A percentile compares a stretch with the other conserved stretches of the same genome.
Conservation (phyloP, 805 yeast species). For the Wickerhamiella azymoides region DNA sequence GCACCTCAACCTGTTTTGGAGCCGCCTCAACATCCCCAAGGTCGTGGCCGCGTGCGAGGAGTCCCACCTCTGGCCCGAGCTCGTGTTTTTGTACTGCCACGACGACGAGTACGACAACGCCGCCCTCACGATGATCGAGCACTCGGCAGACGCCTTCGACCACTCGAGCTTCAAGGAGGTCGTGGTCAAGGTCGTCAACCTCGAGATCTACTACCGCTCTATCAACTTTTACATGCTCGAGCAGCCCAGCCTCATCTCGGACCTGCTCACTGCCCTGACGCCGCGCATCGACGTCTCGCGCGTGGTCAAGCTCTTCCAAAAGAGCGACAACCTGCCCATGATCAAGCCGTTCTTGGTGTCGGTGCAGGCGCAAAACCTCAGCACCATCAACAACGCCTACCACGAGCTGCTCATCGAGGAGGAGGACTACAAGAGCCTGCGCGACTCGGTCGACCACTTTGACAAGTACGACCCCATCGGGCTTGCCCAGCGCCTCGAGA, state of each 20-base stretch:
- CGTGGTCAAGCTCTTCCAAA: slow-evolving; percentile 86
- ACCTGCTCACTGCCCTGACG: slow-evolving; percentile 66
- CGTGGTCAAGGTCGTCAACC: slow-evolving; percentile 83
- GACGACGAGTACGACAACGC: slow-evolving; percentile 99
- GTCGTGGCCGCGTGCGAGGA: slow-evolving; percentile 86
- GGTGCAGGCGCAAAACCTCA: slow-evolving; percentile 78
- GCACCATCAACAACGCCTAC: slow-evolving; percentile 87
- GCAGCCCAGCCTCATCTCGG: slow-evolving; percentile 83
- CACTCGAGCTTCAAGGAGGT: slow-evolving; percentile 91
- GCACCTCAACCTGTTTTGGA: slow-evolving; percentile 95
- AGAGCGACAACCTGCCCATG: slow-evolving; percentile 90
- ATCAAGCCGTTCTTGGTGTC: slow-evolving; percentile 89
- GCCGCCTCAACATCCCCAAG: slow-evolving; percentile 94
- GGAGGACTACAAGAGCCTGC: slow-evolving; percentile 83
- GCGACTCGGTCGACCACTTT: slow-evolving; percentile 73
- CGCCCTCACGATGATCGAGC: slow-evolving; percentile 90
- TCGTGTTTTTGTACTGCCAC: slow-evolving; percentile 91
- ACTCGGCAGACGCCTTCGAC: slow-evolving; percentile 82
- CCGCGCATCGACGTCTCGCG: slow-evolving; percentile 89
- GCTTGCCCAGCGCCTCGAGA: slow-evolving; percentile 83
- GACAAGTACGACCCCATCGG: slow-evolving; percentile 89
- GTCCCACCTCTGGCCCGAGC: slow-evolving; percentile 92
- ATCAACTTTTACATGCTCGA: slow-evolving; percentile 85
- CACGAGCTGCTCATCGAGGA: slow-evolving; percentile 93
- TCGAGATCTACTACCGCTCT: slow-evolving; percentile 95